phyloP scores from a whole-genome alignment of 805 yeast genomes.

The Ogataea polymorpha region DNA sequence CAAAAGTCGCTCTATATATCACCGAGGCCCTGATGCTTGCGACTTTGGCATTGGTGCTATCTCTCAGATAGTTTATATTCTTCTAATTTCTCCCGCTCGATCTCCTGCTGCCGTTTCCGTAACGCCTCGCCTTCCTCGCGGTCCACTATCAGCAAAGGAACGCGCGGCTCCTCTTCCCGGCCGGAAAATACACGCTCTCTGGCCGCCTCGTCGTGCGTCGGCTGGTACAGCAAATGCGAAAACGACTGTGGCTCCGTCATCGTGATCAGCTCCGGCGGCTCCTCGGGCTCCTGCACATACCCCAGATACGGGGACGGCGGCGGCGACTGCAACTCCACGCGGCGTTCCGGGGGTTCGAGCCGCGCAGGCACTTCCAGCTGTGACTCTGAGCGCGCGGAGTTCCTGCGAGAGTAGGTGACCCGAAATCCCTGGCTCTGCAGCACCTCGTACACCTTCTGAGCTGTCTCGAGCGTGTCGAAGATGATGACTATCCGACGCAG shows the following conservation, averaged over 20 bases:
- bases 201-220: constrained; percentile 16
- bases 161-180: constrained; percentile 4
- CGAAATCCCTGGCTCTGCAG: constrained; percentile 20
- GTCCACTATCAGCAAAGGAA: constrained; percentile 30
- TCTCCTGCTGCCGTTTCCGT: constrained; percentile 10
- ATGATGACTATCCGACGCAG: constrained; percentile 28
- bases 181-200: constrained; percentile 20
- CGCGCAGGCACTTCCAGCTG: background rate
- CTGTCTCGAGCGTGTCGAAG: constrained; percentile 19
- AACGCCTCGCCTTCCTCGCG: constrained; percentile 29
- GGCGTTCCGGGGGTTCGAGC: constrained; percentile 27
- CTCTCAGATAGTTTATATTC: constrained; percentile 2
- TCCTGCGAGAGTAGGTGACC: constrained; percentile 22
- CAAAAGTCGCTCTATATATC: constrained; percentile 37
- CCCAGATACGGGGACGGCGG: constrained; percentile 37
- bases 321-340: constrained; percentile 34
- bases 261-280: constrained; percentile 31
- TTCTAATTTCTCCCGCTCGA: constrained; percentile 1
- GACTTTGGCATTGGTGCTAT: background rate
- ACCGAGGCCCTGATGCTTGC: constrained; percentile 7
- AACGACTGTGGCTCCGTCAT: constrained; percentile 31
- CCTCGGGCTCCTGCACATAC: constrained; percentile 30
- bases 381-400: constrained; percentile 2
- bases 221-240: constrained; percentile 30
- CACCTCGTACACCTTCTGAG: constrained; percentile 15